A percentile compares a stretch with the other conserved stretches of the same genome.
These are phyloP conservation scores for Kodamaea restingae DNA, from an alignment of 805 yeast genomes.

Conservation along the genomic window DNA sequence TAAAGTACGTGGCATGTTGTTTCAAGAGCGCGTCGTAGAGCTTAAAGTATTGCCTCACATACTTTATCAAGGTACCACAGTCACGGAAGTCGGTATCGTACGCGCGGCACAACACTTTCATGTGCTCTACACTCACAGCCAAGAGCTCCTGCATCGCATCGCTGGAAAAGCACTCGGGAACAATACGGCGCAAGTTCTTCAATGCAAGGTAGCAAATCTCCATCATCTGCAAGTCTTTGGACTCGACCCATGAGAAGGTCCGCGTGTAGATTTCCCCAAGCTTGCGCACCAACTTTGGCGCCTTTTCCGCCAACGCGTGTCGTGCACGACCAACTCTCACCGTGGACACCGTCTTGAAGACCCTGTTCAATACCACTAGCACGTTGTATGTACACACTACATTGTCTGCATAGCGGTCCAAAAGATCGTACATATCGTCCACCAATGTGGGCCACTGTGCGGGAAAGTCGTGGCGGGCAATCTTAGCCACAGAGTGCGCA, in stretches of 20 bases:
- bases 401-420: slow-evolving; percentile 45
- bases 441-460: slow-evolving; percentile 79
- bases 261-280: slow-evolving; percentile 56
- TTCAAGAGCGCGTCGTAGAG: slow-evolving; percentile 58
- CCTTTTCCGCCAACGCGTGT: slow-evolving; percentile 69
- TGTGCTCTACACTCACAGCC: slow-evolving; percentile 51
- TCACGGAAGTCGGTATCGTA: slow-evolving; percentile 5
- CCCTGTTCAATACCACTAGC: slow-evolving; percentile 67
- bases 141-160: slow-evolving; percentile 61
- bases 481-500: slow-evolving; percentile 75
- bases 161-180: slow-evolving; percentile 72
- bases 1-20: slow-evolving; percentile 64
- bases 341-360: slow-evolving; percentile 66
- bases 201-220: slow-evolving; percentile 75
- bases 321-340: slow-evolving; percentile 82
- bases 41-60: slow-evolving; percentile 71
- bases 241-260: slow-evolving; percentile 60
- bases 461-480: slow-evolving; percentile 84
- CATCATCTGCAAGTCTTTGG: slow-evolving; percentile 50
- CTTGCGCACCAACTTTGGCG: slow-evolving; percentile 58
- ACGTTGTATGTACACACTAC: slow-evolving; percentile 57
- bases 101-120: slow-evolving; percentile 47
- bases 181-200: slow-evolving; percentile 67
- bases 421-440: slow-evolving; percentile 50
- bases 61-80: slow-evolving; percentile 57